These are phyloP conservation scores for Fusarium odoratissimum DNA, from an alignment of 2,329 filamentous ascomycete species.

Conservation along the genomic window DNA sequence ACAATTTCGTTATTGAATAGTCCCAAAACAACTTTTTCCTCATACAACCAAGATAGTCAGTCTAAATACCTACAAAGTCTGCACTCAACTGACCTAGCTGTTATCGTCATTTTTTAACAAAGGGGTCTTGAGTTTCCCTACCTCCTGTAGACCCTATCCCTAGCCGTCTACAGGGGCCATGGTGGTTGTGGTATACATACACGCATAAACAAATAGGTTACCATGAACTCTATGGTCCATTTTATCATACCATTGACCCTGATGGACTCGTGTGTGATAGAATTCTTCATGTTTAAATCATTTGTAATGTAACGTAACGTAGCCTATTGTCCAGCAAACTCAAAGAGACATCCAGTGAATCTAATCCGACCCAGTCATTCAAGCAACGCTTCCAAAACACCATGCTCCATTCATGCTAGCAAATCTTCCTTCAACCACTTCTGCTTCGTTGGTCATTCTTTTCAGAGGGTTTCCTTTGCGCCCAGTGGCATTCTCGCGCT, in stretches of 20 bases:
- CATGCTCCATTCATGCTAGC: constrained; percentile 44
- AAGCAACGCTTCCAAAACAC: constrained; percentile 46
- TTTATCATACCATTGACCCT: not conserved
- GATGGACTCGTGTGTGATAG: not conserved
- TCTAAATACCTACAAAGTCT: too few relatives aligned
- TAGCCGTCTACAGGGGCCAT: too few relatives aligned
- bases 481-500: constrained; percentile 65
- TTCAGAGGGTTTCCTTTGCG: constrained; percentile 55
- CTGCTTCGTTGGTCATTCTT: not conserved
- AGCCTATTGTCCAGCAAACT: constrained; percentile 28
- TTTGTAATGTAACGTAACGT: constrained; percentile 14
- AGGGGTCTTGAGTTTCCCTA: too few relatives aligned
- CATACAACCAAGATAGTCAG: too few relatives aligned
- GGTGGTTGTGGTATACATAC: not conserved
- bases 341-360: constrained; percentile 25
- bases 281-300: constrained; percentile 10
- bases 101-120: too few relatives aligned
- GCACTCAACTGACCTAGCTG: too few relatives aligned
- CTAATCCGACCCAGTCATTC: constrained; percentile 22
- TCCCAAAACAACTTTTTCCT: too few relatives aligned
- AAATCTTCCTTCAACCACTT: constrained; percentile 1
- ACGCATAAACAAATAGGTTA: not conserved
- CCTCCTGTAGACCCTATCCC: too few relatives aligned
- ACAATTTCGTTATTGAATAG: too few relatives aligned
- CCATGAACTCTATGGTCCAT: not conserved